Percentiles rank a stretch among this genome's conserved stretches.
phyloP scores from a whole-genome alignment of 2,329 filamentous ascomycete species.

The Gremmenia infestans region DNA sequence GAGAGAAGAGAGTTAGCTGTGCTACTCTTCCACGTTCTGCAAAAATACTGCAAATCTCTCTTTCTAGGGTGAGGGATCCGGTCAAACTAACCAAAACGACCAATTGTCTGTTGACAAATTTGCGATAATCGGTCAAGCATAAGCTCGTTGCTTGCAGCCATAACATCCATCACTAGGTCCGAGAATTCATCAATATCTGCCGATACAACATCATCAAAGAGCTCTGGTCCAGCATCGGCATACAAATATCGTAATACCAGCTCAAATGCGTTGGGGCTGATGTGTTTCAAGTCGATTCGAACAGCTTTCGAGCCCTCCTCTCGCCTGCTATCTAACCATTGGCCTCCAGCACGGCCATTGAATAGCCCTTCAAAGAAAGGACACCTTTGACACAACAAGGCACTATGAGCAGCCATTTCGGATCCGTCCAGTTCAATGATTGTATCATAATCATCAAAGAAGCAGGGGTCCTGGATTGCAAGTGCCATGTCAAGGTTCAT shows the following conservation, averaged over 20 bases:
- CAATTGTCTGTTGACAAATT: conserved; percentile 80
- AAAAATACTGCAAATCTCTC: no score
- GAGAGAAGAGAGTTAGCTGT: conserved; percentile 18
- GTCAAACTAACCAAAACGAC: conserved; percentile 58
- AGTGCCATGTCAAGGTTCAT: conserved; percentile 65
- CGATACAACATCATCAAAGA: conserved; percentile 74
- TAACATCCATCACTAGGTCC: conserved; percentile 84
- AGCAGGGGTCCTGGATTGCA: conserved; percentile 63
- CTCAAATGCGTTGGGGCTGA: conserved; percentile 66
- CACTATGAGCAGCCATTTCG: conserved; percentile 70
- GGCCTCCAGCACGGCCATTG: conserved; percentile 76
- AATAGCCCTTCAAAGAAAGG: conserved; percentile 92
- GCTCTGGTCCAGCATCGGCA: conserved; percentile 69
- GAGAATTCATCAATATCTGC: conserved; percentile 76
- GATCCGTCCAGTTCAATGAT: conserved; percentile 72
- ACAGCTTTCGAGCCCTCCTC: conserved; percentile 48
- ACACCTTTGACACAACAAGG: conserved; percentile 74
- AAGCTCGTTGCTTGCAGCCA: conserved; percentile 85
- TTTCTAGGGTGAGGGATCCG: no score
- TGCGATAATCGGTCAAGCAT: conserved; percentile 91
- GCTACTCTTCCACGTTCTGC: no score
- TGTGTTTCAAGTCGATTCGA: conserved; percentile 76
- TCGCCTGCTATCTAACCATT: conserved; percentile 74
- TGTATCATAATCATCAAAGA: conserved; percentile 76
- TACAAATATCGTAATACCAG: conserved; percentile 81